phyloP scores from a whole-genome alignment of 1,139 yeast genomes.

The Candida smagusa region DNA sequence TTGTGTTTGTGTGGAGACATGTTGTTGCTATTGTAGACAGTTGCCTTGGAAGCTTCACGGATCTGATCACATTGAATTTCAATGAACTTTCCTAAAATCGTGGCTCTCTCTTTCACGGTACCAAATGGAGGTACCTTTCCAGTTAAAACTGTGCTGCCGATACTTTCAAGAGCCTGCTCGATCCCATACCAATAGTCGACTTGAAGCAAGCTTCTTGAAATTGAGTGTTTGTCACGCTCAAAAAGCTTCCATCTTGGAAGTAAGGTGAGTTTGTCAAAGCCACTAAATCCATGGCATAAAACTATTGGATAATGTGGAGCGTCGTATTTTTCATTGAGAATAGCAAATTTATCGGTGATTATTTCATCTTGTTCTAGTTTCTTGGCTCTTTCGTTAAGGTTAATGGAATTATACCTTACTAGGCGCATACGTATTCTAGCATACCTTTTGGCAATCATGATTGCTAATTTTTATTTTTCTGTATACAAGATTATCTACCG shows the following conservation, averaged over 20 bases:
- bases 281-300: conserved; percentile 81
- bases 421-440: too few relatives aligned
- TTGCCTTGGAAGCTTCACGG: conserved; percentile 24
- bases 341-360: conserved; percentile 9
- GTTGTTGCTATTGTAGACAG: conserved; percentile 21
- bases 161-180: conserved; percentile 51
- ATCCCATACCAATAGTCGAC: conserved; percentile 84
- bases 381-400: conserved; percentile 6
- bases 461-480: not conserved
- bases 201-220: conserved; percentile 18
- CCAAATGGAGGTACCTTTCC: conserved; percentile 86
- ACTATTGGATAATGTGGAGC: conserved; percentile 62
- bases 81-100: conserved; percentile 52
- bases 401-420: not conserved
- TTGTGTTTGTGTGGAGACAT: conserved; percentile 1
- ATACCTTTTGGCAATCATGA: too few relatives aligned
- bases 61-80: conserved; percentile 36
- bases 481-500: conserved; percentile 16
- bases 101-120: conserved; percentile 66
- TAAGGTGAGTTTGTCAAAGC: conserved; percentile 56
- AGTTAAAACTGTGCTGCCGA: conserved; percentile 68
- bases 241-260: conserved; percentile 16
- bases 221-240: conserved; percentile 12
- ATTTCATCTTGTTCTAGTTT: conserved; percentile 2
- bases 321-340: conserved; percentile 21